These are phyloP conservation scores for Aspergillus nidulans DNA, from an alignment of 495 filamentous ascomycete genomes.

Conservation along the genomic window DNA sequence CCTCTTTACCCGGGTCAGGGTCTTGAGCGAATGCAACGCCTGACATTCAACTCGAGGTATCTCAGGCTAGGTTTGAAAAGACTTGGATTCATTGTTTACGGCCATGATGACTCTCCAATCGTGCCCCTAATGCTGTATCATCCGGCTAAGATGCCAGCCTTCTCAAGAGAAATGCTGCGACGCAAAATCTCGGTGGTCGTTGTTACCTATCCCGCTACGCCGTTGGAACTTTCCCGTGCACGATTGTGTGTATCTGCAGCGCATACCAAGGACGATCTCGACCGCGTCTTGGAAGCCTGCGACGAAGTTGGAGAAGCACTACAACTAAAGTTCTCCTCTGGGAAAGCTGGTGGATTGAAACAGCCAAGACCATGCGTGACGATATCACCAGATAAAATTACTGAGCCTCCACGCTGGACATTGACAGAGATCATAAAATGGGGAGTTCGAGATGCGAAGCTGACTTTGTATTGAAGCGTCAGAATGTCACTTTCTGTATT, in stretches of 20 bases:
- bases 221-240: constrained; percentile 78
- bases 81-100: constrained; percentile 82
- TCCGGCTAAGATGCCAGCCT: constrained; percentile 86
- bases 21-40: constrained; percentile 78
- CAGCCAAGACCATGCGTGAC: constrained; percentile 59
- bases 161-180: constrained; percentile 87
- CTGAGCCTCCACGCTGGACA: constrained; percentile 32
- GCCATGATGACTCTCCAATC: constrained; percentile 89
- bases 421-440: constrained; percentile 30
- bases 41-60: constrained; percentile 91
- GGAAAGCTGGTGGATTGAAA: constrained; percentile 68
- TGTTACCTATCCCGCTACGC: constrained; percentile 87
- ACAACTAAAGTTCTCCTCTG: constrained; percentile 82
- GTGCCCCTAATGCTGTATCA: constrained; percentile 84
- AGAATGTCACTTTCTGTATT: background rate
- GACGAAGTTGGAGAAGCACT: constrained; percentile 78
- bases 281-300: constrained; percentile 74
- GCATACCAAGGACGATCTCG: constrained; percentile 89
- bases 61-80: constrained; percentile 84
- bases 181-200: constrained; percentile 93
- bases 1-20: constrained; percentile 67
- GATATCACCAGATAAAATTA: constrained; percentile 10
- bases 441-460: constrained; percentile 31
- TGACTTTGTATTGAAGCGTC: constrained; percentile 25
- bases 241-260: constrained; percentile 84